phyloP scores from a whole-genome alignment of 2,329 filamentous ascomycete species.

The Cercospora janseana region DNA sequence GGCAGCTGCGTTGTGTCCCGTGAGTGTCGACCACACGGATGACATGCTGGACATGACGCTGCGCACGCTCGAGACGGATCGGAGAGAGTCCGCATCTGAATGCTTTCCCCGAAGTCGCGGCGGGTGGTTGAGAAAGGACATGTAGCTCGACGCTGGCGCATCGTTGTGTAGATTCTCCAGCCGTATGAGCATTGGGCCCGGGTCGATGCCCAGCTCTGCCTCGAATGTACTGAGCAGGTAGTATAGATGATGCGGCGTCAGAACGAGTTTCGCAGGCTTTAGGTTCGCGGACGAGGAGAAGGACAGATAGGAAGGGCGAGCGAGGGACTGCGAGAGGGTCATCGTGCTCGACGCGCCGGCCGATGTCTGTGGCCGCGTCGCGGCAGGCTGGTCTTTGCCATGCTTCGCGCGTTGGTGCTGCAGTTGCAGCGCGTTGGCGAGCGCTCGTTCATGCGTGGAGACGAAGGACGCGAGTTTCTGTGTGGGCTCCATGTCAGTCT shows the following conservation, averaged over 20 bases:
- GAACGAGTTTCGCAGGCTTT: constrained; percentile 85
- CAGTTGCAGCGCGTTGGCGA: constrained; percentile 91
- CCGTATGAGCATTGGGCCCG: constrained; percentile 94
- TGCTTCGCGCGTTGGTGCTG: constrained; percentile 71
- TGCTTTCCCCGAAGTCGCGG: constrained; percentile 65
- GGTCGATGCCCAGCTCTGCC: constrained; percentile 74
- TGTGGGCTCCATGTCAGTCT: not conserved
- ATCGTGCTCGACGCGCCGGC: constrained; percentile 70
- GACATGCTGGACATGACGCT: constrained; percentile 98
- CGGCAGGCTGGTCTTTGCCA: constrained; percentile 39
- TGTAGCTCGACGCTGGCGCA: constrained; percentile 83
- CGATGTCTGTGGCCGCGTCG: constrained; percentile 51
- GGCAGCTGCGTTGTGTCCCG: constrained; percentile 75
- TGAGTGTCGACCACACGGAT: constrained; percentile 83
- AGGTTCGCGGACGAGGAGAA: constrained; percentile 75
- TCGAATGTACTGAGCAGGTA: constrained; percentile 94
- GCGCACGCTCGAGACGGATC: constrained; percentile 92
- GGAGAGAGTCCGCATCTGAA: constrained; percentile 85
- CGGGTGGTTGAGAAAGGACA: constrained; percentile 87
- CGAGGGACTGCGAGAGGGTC: constrained; percentile 76
- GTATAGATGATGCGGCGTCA: constrained; percentile 95
- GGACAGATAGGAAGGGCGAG: constrained; percentile 71
- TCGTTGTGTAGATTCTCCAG: constrained; percentile 92
- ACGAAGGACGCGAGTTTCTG: constrained; percentile 96
- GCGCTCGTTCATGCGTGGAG: constrained; percentile 92